phyloP scores from a whole-genome alignment of 352 stramenopile genomes.

The Globisporangium rhizosaccharum region DNA sequence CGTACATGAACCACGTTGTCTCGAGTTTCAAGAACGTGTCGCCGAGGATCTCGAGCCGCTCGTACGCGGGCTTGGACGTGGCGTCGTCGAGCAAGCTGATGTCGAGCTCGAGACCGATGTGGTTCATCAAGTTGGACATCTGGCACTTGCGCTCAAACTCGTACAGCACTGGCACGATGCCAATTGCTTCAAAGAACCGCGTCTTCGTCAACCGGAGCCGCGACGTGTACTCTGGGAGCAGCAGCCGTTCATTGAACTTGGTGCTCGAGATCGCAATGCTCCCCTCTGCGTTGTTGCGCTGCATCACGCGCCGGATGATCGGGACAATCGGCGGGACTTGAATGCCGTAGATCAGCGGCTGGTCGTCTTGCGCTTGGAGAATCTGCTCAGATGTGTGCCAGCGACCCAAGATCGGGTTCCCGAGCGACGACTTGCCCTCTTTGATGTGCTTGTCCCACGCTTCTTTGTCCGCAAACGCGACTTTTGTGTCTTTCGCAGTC shows the following conservation, averaged over 20 bases:
- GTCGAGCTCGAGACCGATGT: slow-evolving; percentile 73
- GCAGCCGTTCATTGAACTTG: slow-evolving; percentile 74
- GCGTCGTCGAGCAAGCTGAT: slow-evolving; percentile 70
- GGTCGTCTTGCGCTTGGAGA: slow-evolving; percentile 40
- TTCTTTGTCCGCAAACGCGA: slow-evolving; percentile 41
- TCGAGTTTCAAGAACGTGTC: slow-evolving; percentile 86
- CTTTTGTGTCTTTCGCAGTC: slow-evolving; percentile 38
- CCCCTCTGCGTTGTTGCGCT: slow-evolving; percentile 61
- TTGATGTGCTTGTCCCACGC: slow-evolving; percentile 51
- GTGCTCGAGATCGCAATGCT: slow-evolving; percentile 47
- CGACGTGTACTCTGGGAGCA: slow-evolving; percentile 69
- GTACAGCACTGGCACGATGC: slow-evolving; percentile 78
- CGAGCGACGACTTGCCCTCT: slow-evolving; percentile 53
- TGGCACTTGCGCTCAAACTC: slow-evolving; percentile 88
- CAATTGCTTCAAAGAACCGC: slow-evolving; percentile 75
- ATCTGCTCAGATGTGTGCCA: slow-evolving; percentile 71
- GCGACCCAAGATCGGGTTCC: slow-evolving; percentile 70
- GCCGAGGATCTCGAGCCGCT: slow-evolving; percentile 77
- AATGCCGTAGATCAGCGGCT: slow-evolving; percentile 63
- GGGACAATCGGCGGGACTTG: slow-evolving; percentile 74
- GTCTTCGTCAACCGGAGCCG: slow-evolving; percentile 58
- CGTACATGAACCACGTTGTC: slow-evolving; percentile 82
- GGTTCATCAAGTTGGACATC: slow-evolving; percentile 79
- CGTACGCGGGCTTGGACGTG: slow-evolving; percentile 81
- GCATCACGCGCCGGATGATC: slow-evolving; percentile 78